phyloP scores from a whole-genome alignment of 495 filamentous ascomycete genomes.

The Neurospora discreta region DNA sequence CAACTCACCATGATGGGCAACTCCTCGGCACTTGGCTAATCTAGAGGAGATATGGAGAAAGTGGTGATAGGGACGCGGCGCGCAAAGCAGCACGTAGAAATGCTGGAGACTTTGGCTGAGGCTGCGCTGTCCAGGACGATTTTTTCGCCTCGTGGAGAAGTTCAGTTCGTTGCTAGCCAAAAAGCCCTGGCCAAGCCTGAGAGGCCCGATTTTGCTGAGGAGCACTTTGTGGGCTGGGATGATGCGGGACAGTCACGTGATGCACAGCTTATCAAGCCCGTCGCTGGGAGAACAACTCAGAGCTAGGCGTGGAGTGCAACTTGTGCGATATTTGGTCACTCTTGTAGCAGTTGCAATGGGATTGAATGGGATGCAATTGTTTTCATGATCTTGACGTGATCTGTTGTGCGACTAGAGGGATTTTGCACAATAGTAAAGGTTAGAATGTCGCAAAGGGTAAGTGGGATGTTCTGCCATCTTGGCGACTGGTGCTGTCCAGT shows the following conservation, averaged over 20 bases:
- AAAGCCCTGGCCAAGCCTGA: slow-evolving; percentile 19
- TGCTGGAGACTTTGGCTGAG: slow-evolving; percentile 23
- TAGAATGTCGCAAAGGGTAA: not conserved
- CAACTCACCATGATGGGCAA: slow-evolving; percentile 32
- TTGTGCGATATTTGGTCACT: not conserved
- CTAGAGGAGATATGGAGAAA: slow-evolving; percentile 15
- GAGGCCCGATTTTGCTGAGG: slow-evolving; percentile 11
- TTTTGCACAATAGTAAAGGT: not conserved
- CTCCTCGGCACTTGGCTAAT: slow-evolving; percentile 24
- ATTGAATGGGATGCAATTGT: not conserved
- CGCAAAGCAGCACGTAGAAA: slow-evolving; percentile 19
- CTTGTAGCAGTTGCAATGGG: not conserved
- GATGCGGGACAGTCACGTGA: slow-evolving; percentile 19
- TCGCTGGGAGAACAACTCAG: not conserved
- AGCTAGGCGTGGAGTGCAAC: not conserved
- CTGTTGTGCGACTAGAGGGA: not conserved
- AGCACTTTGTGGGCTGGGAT: slow-evolving; percentile 23
- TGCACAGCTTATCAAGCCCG: not conserved
- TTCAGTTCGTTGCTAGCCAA: slow-evolving; percentile 2
- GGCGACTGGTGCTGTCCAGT: not conserved
- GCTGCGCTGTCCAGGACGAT: slow-evolving; percentile 17
- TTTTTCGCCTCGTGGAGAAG: slow-evolving; percentile 26
- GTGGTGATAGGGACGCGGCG: slow-evolving; percentile 8
- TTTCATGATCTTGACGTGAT: not conserved
- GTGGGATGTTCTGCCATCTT: not conserved